Base-by-base conservation (phyloP, 1,284 basidiomycete genomes). In the Anthracocystis walkeri region DNA sequence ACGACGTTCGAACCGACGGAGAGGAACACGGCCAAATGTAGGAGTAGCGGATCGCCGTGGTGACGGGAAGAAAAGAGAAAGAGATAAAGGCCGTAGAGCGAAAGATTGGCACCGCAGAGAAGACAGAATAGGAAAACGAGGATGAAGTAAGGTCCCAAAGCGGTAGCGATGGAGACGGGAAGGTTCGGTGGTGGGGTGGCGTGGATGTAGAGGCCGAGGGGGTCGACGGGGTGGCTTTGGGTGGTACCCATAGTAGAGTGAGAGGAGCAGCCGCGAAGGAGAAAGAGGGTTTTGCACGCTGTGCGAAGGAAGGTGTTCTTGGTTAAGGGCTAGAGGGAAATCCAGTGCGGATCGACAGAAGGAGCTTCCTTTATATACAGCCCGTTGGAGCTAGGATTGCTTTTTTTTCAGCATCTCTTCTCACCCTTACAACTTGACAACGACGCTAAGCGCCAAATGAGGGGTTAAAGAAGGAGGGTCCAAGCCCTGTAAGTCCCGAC, bases 41-140 rank as follows among this genome's bases (percentile, higher is more conserved):
- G 57, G 18, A 58, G 20, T 21, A 42, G 35, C 0, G 62, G 45
- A 29, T 75, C 73, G 40, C 67, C 57, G 0, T 16, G 21, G 1
- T 10, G 23, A 0, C 63, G 56, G 7, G 35, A 38, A 14, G 52
- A 31, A 21, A 64, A 75, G 3, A 64, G 63, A 12, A 66, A 55
- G 16, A 63, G 18, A 33, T 75, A 75, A 33, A 75, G 7, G 11
- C 27, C 23, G 45, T 42, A 70, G n/a, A 75, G 59, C n/a, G 72
- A 20, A 2, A n/a, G 5, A 48, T 75, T 75, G 56, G 51, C 48
- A 8, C 72, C 72, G 12, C 21, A 48, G 10, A 75, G 44, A 4
- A 65, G 7, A 12, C 18, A 27, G 48, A 62, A 40, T 12, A 59
- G 12, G n/a, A 46, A 42, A 42, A 56, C 35, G 44, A 75, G 54